These are phyloP conservation scores for Musa beccarii DNA, from an alignment of 176 grass and related monocot genomes.

Conservation along the genomic window DNA sequence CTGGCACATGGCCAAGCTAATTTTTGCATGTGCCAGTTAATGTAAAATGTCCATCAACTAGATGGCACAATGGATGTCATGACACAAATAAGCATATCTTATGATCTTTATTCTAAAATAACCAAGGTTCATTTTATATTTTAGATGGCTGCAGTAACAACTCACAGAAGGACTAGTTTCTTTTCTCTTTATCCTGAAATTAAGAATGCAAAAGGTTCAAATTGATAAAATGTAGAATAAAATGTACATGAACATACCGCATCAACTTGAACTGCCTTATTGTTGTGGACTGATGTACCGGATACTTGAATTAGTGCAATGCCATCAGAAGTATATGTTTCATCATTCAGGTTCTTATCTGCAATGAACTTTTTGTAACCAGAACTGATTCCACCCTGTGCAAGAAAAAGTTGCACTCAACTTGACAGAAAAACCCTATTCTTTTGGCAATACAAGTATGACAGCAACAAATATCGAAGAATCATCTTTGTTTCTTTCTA, in stretches of 20 bases:
- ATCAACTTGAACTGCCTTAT: conserved; percentile 91
- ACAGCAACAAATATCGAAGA: background rate
- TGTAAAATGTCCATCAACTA: too few relatives aligned
- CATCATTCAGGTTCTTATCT: conserved; percentile 54
- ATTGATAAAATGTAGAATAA: conserved; percentile 3
- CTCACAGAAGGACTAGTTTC: too few relatives aligned
- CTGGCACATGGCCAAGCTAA: too few relatives aligned
- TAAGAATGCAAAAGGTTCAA: background rate
- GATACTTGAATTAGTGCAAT: conserved; percentile 76
- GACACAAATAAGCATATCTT: too few relatives aligned
- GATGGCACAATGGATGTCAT: too few relatives aligned
- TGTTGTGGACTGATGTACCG: conserved; percentile 75
- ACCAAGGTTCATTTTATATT: too few relatives aligned
- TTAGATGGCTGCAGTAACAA: too few relatives aligned
- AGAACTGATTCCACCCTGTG: conserved; percentile 68
- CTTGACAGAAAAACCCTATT: background rate
- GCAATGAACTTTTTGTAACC: conserved; percentile 68
- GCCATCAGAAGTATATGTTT: conserved; percentile 65
- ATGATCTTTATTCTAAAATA: too few relatives aligned
- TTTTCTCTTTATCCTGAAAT: too few relatives aligned
- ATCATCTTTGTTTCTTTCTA: background rate
- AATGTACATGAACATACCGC: conserved; percentile 34
- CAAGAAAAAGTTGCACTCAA: background rate
- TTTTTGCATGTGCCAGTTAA: too few relatives aligned
- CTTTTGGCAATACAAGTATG: background rate